Evolutionary conservation across 176 grass and related monocot genomes (phyloP), one percentile per base, ranked within the genome.

Genomic region (Lolium multiflorum): DNA sequence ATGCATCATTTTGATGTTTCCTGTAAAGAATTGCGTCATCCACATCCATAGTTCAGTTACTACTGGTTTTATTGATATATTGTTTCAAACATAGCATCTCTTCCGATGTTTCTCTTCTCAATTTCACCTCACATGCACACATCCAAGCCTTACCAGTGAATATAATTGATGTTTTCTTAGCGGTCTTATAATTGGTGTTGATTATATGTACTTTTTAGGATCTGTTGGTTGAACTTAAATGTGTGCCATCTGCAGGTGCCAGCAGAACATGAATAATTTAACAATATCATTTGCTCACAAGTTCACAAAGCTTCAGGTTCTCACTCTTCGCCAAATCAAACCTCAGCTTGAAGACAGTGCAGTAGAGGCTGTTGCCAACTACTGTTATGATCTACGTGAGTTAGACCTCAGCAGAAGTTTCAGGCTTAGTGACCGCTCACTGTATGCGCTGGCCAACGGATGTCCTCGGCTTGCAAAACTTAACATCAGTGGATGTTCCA

Each of bases 321-420:
- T 95, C 39, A 70, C 83, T 68, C 89, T 95, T 76, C 89, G 95
- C 9, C 95, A 98, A 72, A 89, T 87, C 46, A 91, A 79, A 76
- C 49, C 95, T 82, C 95, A 98, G 76, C 92, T 98, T 61, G 95
- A 95, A 88, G 92, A 97, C 67, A 90, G 22, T 83, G 94, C 88
- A 62, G 94, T 97, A 74, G 92, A 97, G 81, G 83, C 81, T 69
- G 92, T 97, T 77, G 80, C 92, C 57, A 87, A 85, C 44, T 89
- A 87, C 62, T 97, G 90, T 87, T 88, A 91, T 76, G 94, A 97
- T 57, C 85, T 97, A 37, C 84, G 74, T 37, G 94, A 94, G 87
- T 77, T 94, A 55, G 94, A 97, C 76, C 94, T 97, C 67, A 94
- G 92, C 85, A 85, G 92, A 92, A 97, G 94, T 78, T 92, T 94